Percentiles rank a stretch among this genome's conserved stretches.
Evolutionary conservation across 495 filamentous ascomycete species (phyloP).

Genomic region (Podospora comata): DNA sequence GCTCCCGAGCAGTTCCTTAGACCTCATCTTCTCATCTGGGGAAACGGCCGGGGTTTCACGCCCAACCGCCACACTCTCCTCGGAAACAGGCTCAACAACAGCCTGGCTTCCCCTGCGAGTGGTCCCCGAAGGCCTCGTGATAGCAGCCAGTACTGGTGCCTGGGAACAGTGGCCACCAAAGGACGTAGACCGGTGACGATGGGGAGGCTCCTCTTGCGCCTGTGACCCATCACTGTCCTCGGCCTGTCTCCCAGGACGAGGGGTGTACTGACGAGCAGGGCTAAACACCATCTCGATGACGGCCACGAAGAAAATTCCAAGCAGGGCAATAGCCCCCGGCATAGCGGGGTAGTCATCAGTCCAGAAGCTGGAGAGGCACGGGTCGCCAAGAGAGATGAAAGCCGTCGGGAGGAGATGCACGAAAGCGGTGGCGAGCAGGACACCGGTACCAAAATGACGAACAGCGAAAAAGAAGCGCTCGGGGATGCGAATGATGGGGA

Average conservation of each 20-base stretch:
- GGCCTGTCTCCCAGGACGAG: constrained; percentile 2
- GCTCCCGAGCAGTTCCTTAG: constrained; percentile 29
- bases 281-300: constrained; percentile 72
- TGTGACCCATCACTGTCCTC: background rate
- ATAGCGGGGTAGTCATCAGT: constrained; percentile 70
- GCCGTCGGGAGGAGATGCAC: constrained; percentile 81
- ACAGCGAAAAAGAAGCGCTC: constrained; percentile 62
- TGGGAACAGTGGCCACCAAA: constrained; percentile 20
- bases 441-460: constrained; percentile 80
- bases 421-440: constrained; percentile 83
- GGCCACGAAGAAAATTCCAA: constrained; percentile 69
- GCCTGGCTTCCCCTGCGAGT: constrained; percentile 17
- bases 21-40: constrained; percentile 29
- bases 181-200: background rate
- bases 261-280: constrained; percentile 38
- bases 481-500: constrained; percentile 43
- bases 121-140: constrained; percentile 10
- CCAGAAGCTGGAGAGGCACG: constrained; percentile 74
- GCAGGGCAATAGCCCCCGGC: constrained; percentile 73
- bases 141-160: constrained; percentile 17
- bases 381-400: constrained; percentile 74
- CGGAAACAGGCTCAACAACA: background rate
- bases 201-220: background rate
- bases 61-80: background rate
- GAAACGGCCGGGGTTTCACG: constrained; percentile 7